Conservation (phyloP, 192 early-diverging fungal genomes). For the Obelidium mucronatum region DNA sequence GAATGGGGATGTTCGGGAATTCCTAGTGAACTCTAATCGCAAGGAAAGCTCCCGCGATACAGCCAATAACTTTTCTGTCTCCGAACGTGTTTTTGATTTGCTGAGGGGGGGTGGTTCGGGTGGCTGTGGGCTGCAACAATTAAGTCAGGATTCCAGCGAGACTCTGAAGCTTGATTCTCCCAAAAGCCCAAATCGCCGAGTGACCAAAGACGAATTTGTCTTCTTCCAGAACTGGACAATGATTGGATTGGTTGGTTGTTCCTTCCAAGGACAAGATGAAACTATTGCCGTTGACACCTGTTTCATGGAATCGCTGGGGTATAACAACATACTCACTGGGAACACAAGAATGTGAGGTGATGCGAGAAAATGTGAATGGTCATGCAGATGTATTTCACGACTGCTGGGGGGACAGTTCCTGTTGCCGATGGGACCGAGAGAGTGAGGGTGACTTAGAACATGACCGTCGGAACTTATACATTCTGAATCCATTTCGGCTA, state of each 20-base stretch:
- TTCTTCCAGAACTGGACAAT: not conserved
- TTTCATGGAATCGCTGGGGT: not conserved
- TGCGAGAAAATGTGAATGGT: not conserved
- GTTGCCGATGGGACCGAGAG: not conserved
- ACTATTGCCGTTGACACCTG: not conserved
- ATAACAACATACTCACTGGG: not conserved
- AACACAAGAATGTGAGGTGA: not conserved
- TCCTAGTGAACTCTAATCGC: not conserved
- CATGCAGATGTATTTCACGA: slow-evolving; percentile 8
- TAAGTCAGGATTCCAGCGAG: not conserved
- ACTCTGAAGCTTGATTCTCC: not conserved
- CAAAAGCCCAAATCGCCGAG: not conserved
- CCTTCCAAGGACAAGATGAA: not conserved
- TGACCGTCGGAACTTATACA: not conserved
- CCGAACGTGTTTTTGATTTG: not conserved
- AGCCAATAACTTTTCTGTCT: not conserved
- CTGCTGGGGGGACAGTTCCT: not conserved
- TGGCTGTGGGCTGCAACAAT: not conserved
- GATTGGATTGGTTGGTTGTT: not conserved
- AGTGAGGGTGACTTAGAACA: not conserved
- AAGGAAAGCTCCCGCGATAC: not conserved
- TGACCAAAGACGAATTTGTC: not conserved
- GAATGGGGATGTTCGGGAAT: slow-evolving; percentile 3
- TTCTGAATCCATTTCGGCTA: slow-evolving; percentile 11
- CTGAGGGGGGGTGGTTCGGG: not conserved